Percentiles rank a stretch among this genome's conserved stretches.
phyloP scores from a whole-genome alignment of 2,329 filamentous ascomycete species.

The Fonsecaea nubica region DNA sequence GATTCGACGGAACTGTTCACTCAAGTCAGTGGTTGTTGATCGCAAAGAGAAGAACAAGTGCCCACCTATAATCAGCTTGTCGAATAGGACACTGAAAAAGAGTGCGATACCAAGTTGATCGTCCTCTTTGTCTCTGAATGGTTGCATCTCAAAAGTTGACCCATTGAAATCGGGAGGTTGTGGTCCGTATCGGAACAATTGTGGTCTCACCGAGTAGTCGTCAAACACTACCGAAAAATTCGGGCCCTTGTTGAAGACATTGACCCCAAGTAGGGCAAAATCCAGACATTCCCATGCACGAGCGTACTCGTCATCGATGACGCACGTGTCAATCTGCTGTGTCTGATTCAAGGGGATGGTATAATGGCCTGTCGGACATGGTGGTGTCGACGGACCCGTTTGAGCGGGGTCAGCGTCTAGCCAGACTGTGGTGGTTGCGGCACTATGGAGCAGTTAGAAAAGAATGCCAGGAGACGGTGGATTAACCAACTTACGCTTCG shows the following conservation, averaged over 20 bases:
- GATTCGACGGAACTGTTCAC: slow-evolving; percentile 46
- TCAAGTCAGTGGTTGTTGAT: slow-evolving; percentile 16
- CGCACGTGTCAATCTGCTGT: slow-evolving; percentile 57
- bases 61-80: slow-evolving; percentile 66
- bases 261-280: slow-evolving; percentile 46
- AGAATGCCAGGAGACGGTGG: slow-evolving; percentile 11
- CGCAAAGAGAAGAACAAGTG: slow-evolving; percentile 8
- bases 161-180: slow-evolving; percentile 61
- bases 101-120: slow-evolving; percentile 65
- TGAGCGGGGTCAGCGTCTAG: slow-evolving; percentile 60
- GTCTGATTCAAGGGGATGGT: slow-evolving; percentile 55
- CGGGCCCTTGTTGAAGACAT: slow-evolving; percentile 42
- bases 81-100: slow-evolving; percentile 67
- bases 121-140: slow-evolving; percentile 65
- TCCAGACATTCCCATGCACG: slow-evolving; percentile 60
- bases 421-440: slow-evolving; percentile 55
- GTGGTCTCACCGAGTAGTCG: slow-evolving; percentile 46
- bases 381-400: slow-evolving; percentile 51
- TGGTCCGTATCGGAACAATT: slow-evolving; percentile 64
- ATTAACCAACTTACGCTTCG: slow-evolving; percentile 34
- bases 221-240: slow-evolving; percentile 47
- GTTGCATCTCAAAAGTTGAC: slow-evolving; percentile 55
- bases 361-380: slow-evolving; percentile 56
- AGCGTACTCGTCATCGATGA: slow-evolving; percentile 53
- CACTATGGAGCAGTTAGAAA: slow-evolving; percentile 39